Evolutionary conservation across 2,329 filamentous ascomycete genomes (phyloP).

Genomic region (Aspergillus tubingensis): DNA sequence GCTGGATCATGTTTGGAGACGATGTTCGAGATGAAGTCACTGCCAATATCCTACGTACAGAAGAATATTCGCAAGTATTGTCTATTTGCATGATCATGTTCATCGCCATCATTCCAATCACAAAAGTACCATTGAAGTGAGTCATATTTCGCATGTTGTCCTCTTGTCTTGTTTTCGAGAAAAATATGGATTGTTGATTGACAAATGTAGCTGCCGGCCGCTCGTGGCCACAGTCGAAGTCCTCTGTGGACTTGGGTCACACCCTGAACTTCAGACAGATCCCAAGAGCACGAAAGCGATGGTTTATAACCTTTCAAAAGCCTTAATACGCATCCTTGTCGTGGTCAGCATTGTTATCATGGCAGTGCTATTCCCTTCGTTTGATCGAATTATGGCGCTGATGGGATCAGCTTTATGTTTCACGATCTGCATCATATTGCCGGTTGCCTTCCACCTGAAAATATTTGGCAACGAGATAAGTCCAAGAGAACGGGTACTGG

Average conservation of each 20-base stretch:
- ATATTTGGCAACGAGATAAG: constrained; percentile 76
- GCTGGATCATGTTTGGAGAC: constrained; percentile 93
- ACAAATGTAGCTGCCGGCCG: constrained; percentile 64
- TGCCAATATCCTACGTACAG: constrained; percentile 76
- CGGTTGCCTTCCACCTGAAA: constrained; percentile 85
- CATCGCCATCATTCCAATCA: constrained; percentile 89
- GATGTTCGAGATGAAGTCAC: constrained; percentile 86
- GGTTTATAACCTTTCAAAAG: constrained; percentile 60
- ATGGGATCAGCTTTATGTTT: constrained; percentile 90
- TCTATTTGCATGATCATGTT: constrained; percentile 81
- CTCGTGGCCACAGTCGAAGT: constrained; percentile 85
- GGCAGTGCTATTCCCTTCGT: constrained; percentile 72
- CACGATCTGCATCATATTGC: constrained; percentile 89
- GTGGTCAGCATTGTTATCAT: constrained; percentile 74
- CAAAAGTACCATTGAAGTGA: constrained; percentile 85
- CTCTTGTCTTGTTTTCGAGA: neutral
- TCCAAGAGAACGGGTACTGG: constrained; percentile 62
- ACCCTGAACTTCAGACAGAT: constrained; percentile 36
- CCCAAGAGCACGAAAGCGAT: constrained; percentile 40
- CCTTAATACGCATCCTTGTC: constrained; percentile 64
- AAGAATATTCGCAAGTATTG: constrained; percentile 71
- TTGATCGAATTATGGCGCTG: constrained; percentile 88
- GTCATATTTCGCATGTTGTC: constrained; percentile 17
- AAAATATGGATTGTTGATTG: constrained; percentile 14
- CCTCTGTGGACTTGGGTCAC: constrained; percentile 69